Evolutionary conservation across 257 asterid species (phyloP).

Genomic region (Primulina huaijiensis): DNA sequence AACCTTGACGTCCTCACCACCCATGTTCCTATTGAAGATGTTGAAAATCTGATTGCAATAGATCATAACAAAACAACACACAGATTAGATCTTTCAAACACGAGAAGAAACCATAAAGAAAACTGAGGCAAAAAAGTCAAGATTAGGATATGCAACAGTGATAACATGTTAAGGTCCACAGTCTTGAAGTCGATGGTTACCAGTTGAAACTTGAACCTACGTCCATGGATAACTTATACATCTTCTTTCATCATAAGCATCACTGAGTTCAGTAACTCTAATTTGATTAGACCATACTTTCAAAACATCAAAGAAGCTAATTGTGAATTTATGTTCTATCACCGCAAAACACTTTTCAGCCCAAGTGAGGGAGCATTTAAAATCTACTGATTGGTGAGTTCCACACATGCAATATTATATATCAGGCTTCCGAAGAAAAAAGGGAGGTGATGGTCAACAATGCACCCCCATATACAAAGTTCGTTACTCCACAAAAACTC

Average conservation of each 20-base stretch:
- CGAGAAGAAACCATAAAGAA: conserved; percentile 12
- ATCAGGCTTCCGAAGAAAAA: neutral
- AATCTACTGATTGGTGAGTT: neutral
- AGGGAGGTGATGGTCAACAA: neutral
- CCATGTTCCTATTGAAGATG: conserved; percentile 59
- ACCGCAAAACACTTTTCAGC: neutral
- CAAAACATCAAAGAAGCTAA: neutral
- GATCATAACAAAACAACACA: conserved; percentile 23
- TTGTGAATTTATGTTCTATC: conserved; percentile 13
- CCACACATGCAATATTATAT: neutral
- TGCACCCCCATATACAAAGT: conserved; percentile 5
- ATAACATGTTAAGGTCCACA: neutral
- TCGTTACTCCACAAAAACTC: neutral
- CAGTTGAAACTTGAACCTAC: conserved; percentile 4
- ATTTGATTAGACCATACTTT: neutral
- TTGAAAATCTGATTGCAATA: conserved; percentile 54
- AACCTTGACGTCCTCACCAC: conserved; percentile 89
- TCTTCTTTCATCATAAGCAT: conserved; percentile 13
- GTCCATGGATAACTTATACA: neutral
- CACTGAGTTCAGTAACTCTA: neutral
- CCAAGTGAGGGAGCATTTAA: conserved; percentile 7
- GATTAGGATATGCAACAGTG: neutral
- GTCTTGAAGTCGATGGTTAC: neutral
- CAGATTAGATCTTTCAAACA: conserved; percentile 26
- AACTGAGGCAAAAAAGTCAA: neutral